Conservation (phyloP, 2,329 filamentous ascomycete genomes). For the Lachnellula cervina region DNA sequence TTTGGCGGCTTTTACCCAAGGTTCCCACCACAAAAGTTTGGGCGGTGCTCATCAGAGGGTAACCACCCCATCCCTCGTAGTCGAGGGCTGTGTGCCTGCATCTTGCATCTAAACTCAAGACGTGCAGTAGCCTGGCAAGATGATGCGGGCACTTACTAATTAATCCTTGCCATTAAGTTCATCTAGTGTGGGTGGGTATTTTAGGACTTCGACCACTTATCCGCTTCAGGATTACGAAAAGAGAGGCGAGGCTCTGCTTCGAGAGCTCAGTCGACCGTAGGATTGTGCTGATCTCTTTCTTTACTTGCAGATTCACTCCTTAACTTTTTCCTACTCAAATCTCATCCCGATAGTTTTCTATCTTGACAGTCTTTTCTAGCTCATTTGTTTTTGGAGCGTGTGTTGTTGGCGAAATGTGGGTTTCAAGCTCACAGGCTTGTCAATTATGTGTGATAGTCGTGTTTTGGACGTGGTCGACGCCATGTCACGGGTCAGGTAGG, state of each 20-base stretch:
- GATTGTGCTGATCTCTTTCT: not conserved
- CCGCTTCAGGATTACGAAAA: not conserved
- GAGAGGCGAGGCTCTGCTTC: not conserved
- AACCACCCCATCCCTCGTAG: not conserved
- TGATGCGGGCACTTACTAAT: not conserved
- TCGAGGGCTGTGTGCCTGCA: not conserved
- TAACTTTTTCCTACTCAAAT: not conserved
- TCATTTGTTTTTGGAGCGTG: not conserved
- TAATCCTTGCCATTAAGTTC: not conserved
- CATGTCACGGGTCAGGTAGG: slow-evolving; percentile 1
- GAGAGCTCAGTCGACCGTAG: not conserved
- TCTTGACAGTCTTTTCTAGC: not conserved
- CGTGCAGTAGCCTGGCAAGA: not conserved
- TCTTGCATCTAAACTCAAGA: not conserved
- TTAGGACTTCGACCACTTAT: not conserved
- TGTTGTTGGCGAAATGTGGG: not conserved
- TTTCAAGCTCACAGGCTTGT: not conserved
- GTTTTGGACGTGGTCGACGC: not conserved
- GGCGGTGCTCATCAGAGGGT: not conserved
- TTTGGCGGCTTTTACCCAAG: not conserved
- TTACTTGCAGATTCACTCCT: not conserved
- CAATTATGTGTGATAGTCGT: not conserved
- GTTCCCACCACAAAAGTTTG: not conserved
- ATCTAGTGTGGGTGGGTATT: not conserved
- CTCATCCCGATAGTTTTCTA: not conserved